Percentiles rank a stretch among this genome's conserved stretches.
Conservation (phyloP, 225 moss, liverwort and hornwort genomes). For the Antitrichia curtipendula region DNA sequence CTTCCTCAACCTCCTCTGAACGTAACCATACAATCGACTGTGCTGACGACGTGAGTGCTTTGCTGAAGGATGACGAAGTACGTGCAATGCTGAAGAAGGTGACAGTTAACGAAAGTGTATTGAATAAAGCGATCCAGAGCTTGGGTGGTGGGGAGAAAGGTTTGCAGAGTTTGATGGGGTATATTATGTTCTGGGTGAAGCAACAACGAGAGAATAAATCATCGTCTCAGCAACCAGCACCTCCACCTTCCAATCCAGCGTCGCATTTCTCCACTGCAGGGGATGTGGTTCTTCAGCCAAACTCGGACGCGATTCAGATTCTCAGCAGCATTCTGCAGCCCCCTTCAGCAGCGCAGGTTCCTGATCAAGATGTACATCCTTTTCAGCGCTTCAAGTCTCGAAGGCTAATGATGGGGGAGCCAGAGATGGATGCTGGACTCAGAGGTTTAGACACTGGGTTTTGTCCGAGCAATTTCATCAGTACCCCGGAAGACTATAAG, state of each 20-base stretch:
- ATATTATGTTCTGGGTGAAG: constrained; percentile 44
- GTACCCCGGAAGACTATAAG: not conserved
- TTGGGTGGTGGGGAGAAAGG: constrained; percentile 47
- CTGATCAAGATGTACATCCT: not conserved
- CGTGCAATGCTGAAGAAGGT: constrained; percentile 52
- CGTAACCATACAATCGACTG: not conserved
- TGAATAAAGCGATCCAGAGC: constrained; percentile 33
- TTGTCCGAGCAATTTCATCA: constrained; percentile 23
- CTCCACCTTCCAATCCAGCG: not conserved
- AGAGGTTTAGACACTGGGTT: constrained; percentile 1
- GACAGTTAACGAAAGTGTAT: constrained; percentile 30
- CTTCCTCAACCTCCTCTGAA: constrained; percentile 32
- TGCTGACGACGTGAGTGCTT: not conserved
- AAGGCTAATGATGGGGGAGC: constrained; percentile 35
- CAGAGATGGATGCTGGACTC: constrained; percentile 1
- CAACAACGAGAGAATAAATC: constrained; percentile 15
- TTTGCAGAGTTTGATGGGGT: constrained; percentile 34
- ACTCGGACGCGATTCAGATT: not conserved
- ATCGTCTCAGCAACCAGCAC: not conserved
- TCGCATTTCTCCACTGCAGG: not conserved
- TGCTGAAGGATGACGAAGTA: constrained; percentile 34
- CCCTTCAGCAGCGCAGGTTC: not conserved
- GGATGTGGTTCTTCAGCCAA: not conserved
- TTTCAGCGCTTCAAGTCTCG: constrained; percentile 42
- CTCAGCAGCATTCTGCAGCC: not conserved